phyloP scores from a whole-genome alignment of 2,329 filamentous ascomycete genomes.

The Neopestalotiopsis sp. region DNA sequence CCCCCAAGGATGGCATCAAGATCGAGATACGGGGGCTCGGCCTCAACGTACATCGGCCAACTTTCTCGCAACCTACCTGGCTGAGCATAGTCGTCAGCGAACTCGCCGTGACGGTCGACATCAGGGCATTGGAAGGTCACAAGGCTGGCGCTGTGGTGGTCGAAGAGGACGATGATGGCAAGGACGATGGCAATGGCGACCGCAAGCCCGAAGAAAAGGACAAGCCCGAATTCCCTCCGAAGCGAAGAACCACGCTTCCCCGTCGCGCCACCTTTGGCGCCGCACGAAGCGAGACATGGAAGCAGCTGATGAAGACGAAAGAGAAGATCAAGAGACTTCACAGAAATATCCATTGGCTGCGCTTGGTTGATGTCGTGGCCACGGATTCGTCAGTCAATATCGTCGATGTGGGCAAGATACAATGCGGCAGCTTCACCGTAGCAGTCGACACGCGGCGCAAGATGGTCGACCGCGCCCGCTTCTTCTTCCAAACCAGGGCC shows the following conservation, averaged over 20 bases:
- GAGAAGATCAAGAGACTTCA: slow-evolving; percentile 87
- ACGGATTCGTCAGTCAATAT: slow-evolving; percentile 79
- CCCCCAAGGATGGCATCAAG: slow-evolving; percentile 84
- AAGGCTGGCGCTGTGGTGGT: slow-evolving; percentile 38
- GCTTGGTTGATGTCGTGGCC: slow-evolving; percentile 86
- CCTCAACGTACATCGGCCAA: slow-evolving; percentile 87
- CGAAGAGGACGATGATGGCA: slow-evolving; percentile 32
- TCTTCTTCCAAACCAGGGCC: slow-evolving; percentile 81
- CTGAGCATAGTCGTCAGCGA: slow-evolving; percentile 88
- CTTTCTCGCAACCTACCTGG: slow-evolving; percentile 97
- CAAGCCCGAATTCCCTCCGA: slow-evolving; percentile 22
- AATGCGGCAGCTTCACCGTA: slow-evolving; percentile 82
- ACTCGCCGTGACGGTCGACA: slow-evolving; percentile 81
- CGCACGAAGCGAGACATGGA: slow-evolving; percentile 77
- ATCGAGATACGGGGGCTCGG: slow-evolving; percentile 90
- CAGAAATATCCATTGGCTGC: slow-evolving; percentile 84
- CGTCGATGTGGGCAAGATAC: slow-evolving; percentile 80
- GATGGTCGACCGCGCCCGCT: slow-evolving; percentile 86
- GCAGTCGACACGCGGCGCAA: slow-evolving; percentile 91
- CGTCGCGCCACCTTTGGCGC: slow-evolving; percentile 35
- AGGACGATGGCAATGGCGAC: slow-evolving; percentile 24
- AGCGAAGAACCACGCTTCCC: slow-evolving; percentile 31
- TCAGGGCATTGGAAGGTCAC: slow-evolving; percentile 65
- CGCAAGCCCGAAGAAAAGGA: slow-evolving; percentile 23
- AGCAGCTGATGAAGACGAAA: slow-evolving; percentile 76